phyloP scores from a whole-genome alignment of 1,139 yeast species.

The Taphrina deformans region DNA sequence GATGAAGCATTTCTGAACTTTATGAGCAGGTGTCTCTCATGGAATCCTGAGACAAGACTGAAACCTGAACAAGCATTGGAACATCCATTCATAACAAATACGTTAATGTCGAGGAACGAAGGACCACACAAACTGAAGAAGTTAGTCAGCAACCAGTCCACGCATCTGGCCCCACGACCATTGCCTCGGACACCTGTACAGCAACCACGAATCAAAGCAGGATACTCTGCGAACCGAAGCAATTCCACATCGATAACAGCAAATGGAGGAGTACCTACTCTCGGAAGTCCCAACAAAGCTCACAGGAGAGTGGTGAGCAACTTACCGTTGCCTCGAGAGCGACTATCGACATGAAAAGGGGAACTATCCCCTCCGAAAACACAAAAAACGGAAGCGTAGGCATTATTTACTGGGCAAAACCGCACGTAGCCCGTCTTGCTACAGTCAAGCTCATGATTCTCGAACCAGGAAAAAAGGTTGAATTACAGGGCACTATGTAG shows the following conservation, averaged over 20 bases:
- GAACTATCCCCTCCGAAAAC: too few species aligned
- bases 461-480: too few species aligned
- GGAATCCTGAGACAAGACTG: slow-evolving; percentile 58
- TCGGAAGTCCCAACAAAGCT: slow-evolving; percentile 12
- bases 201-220: not conserved
- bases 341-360: not conserved
- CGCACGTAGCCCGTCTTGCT: not conserved
- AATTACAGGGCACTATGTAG: too few species aligned
- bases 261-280: not conserved
- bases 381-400: not conserved
- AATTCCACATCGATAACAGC: not conserved
- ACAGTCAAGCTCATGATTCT: too few species aligned
- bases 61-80: slow-evolving; percentile 51
- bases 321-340: slow-evolving; percentile 21
- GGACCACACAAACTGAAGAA: not conserved
- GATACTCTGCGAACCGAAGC: not conserved
- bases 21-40: slow-evolving; percentile 49
- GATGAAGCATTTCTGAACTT: slow-evolving; percentile 48
- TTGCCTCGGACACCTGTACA: slow-evolving; percentile 3
- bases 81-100: slow-evolving; percentile 49
- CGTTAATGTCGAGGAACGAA: not conserved
- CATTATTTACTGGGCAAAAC: not conserved
- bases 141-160: not conserved
- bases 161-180: not conserved
- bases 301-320: slow-evolving; percentile 20